These are phyloP conservation scores for Claviceps fusiformis DNA, from an alignment of 2,329 filamentous ascomycete species.

Conservation along the genomic window DNA sequence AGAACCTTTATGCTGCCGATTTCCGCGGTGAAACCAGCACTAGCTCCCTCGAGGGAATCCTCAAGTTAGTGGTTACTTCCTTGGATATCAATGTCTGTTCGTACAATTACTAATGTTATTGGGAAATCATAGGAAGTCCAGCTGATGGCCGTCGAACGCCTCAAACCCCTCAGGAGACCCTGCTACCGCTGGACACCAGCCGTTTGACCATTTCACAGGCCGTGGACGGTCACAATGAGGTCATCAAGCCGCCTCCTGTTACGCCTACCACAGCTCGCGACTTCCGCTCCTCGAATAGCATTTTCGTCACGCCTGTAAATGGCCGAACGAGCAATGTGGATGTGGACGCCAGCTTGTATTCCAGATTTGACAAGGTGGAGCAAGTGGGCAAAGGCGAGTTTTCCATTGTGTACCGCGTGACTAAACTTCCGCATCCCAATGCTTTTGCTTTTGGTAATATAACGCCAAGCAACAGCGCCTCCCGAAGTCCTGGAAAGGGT, in stretches of 20 bases:
- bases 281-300: slow-evolving; percentile 33
- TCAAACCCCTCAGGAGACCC: slow-evolving; percentile 64
- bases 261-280: slow-evolving; percentile 61
- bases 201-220: slow-evolving; percentile 66
- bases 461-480: slow-evolving; percentile 32
- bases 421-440: slow-evolving; percentile 21
- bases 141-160: slow-evolving; percentile 49
- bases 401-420: slow-evolving; percentile 78
- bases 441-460: slow-evolving; percentile 27
- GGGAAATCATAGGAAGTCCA: slow-evolving; percentile 38
- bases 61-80: slow-evolving; percentile 29
- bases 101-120: neutral
- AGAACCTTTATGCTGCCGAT: slow-evolving; percentile 28
- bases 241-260: slow-evolving; percentile 43
- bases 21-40: slow-evolving; percentile 23
- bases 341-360: slow-evolving; percentile 57
- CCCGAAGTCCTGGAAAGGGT: slow-evolving; percentile 38
- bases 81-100: slow-evolving; percentile 6
- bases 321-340: slow-evolving; percentile 54
- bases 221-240: slow-evolving; percentile 21
- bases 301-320: slow-evolving; percentile 56
- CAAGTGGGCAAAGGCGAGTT: slow-evolving; percentile 82
- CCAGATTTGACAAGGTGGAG: slow-evolving; percentile 70
- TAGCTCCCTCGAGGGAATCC: slow-evolving; percentile 20
- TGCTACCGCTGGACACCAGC: slow-evolving; percentile 68